Conservation (phyloP, 1,284 basidiomycete genomes). For the Mixia osmundae region DNA sequence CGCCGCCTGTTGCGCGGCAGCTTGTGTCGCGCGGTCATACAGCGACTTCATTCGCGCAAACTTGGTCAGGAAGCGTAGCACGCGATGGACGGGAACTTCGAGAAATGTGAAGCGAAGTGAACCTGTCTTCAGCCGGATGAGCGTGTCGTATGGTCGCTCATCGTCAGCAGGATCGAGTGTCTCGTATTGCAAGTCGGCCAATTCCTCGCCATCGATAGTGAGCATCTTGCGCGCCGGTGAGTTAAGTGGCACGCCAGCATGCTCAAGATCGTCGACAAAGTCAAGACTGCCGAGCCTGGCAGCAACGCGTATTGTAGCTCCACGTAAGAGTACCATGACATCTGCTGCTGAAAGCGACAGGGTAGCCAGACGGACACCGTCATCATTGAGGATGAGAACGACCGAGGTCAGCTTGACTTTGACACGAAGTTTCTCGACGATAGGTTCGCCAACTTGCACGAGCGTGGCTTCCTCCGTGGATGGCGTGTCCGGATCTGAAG, state of each 20-base stretch:
- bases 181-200: slow-evolving; percentile 87
- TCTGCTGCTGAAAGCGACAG: slow-evolving; percentile 78
- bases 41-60: slow-evolving; percentile 77
- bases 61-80: slow-evolving; percentile 64
- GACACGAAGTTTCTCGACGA: slow-evolving; percentile 28
- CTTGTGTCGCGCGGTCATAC: slow-evolving; percentile 85
- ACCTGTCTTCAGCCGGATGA: slow-evolving; percentile 61
- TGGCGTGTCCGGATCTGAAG: neutral
- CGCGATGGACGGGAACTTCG: slow-evolving; percentile 60
- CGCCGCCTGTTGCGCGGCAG: slow-evolving; percentile 62
- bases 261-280: slow-evolving; percentile 48
- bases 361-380: slow-evolving; percentile 48
- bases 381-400: slow-evolving; percentile 63
- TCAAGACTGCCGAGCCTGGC: slow-evolving; percentile 69
- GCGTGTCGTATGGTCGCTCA: slow-evolving; percentile 61
- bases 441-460: neutral
- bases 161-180: slow-evolving; percentile 45
- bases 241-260: neutral
- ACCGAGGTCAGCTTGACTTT: slow-evolving; percentile 69
- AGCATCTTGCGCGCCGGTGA: slow-evolving; percentile 47
- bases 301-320: slow-evolving; percentile 51
- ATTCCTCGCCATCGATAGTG: slow-evolving; percentile 83
- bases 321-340: slow-evolving; percentile 51
- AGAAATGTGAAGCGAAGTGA: slow-evolving; percentile 78
- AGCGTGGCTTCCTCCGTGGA: slow-evolving; percentile 1